Conservation (phyloP, 441 rosid species). For the Erodium trifolium region DNA sequence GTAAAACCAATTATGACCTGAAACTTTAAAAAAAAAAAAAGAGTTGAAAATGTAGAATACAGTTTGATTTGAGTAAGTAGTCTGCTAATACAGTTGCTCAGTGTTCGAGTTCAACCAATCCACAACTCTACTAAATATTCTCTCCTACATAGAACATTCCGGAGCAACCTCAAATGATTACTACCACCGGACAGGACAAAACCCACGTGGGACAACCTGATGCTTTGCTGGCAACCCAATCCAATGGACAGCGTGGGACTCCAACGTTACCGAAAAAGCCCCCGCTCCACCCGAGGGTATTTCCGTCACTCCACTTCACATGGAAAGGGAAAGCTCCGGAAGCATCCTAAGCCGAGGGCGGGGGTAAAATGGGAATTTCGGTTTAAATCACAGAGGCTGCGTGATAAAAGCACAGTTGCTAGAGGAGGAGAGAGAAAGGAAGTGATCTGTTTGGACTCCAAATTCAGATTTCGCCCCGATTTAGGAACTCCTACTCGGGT, state of each 20-base stretch:
- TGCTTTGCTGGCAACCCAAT: background rate
- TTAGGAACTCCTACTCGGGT: constrained; percentile 47
- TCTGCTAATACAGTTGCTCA: too few relatives aligned
- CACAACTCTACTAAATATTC: background rate
- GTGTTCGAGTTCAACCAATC: too few relatives aligned
- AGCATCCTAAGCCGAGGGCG: too few relatives aligned
- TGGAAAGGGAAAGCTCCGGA: too few relatives aligned
- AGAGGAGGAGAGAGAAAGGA: constrained; percentile 17
- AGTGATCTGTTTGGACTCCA: constrained; percentile 56
- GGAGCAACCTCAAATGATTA: background rate
- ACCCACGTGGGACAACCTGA: constrained; percentile 3
- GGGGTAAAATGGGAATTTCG: constrained; percentile 29
- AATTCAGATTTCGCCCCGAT: constrained; percentile 57
- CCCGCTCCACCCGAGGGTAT: constrained; percentile 20
- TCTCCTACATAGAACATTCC: background rate
- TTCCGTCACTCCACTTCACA: constrained; percentile 15
- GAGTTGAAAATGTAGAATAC: too few relatives aligned
- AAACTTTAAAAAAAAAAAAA: too few relatives aligned
- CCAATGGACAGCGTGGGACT: constrained; percentile 33
- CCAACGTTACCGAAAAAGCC: constrained; percentile 15
- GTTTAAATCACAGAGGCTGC: too few relatives aligned
- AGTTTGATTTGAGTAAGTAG: too few relatives aligned
- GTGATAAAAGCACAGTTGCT: constrained; percentile 14
- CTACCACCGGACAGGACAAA: constrained; percentile 3
- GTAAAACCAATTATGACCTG: too few relatives aligned